Percentiles rank a stretch among this genome's conserved stretches.
Conservation (phyloP, 2,329 filamentous ascomycete genomes). For the Geoglossum cookeanum region DNA sequence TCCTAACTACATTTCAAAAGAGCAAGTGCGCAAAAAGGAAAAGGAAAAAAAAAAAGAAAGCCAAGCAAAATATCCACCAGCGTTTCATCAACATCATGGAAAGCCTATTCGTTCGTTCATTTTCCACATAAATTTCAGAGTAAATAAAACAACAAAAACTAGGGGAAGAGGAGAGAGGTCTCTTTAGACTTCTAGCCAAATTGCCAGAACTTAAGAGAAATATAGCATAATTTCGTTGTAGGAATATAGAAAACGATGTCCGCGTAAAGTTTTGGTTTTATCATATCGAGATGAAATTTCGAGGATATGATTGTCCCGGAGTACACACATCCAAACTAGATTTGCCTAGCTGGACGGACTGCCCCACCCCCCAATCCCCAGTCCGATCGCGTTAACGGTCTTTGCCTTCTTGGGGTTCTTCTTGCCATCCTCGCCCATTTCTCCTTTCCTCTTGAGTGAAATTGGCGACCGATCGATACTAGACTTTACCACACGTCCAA, state of each 20-base stretch:
- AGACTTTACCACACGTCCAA: slow-evolving; percentile 40
- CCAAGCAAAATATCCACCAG: no score
- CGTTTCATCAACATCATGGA: no score
- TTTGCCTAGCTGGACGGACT: not conserved
- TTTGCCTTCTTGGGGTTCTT: slow-evolving; percentile 15
- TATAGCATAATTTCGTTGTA: no score
- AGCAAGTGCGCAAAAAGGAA: no score
- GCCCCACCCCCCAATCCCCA: slow-evolving; percentile 5
- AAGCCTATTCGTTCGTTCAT: no score
- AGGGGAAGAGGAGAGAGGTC: no score
- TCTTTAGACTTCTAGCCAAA: not conserved
- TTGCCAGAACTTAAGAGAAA: no score
- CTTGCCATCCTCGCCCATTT: not conserved
- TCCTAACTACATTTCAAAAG: no score
- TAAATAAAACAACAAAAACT: no score
- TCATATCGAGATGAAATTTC: not conserved
- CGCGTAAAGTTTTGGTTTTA: not conserved
- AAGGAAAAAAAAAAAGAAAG: no score
- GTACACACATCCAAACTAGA: not conserved
- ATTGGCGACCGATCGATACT: slow-evolving; percentile 20
- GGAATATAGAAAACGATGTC: no score
- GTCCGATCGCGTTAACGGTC: not conserved
- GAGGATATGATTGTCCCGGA: not conserved
- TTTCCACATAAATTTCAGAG: no score
- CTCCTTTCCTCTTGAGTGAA: slow-evolving; percentile 21